A percentile compares a stretch with the other conserved stretches of the same genome.
Evolutionary conservation across 352 stramenopile genomes (phyloP).

Genomic region (Phytophthora pinifolia): DNA sequence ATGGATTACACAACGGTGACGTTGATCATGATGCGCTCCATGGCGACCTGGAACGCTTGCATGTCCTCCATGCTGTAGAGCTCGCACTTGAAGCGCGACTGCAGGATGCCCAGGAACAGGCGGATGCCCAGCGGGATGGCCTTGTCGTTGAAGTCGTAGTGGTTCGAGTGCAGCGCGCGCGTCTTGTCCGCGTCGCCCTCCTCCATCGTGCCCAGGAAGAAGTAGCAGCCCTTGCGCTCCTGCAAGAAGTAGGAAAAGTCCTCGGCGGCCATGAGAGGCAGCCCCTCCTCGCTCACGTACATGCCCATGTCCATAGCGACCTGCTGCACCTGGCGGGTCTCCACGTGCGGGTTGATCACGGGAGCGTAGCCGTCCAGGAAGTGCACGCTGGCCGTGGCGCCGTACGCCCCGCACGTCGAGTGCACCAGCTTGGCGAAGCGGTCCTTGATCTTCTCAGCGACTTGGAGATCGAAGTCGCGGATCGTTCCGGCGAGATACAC

Average conservation of each 20-base stretch:
- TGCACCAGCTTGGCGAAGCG: slow-evolving; percentile 85
- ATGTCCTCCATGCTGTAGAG: slow-evolving; percentile 71
- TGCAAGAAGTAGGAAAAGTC: slow-evolving; percentile 93
- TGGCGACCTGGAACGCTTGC: slow-evolving; percentile 75
- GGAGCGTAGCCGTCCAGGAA: slow-evolving; percentile 77
- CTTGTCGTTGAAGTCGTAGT: slow-evolving; percentile 88
- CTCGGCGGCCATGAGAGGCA: slow-evolving; percentile 93
- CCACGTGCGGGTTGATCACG: slow-evolving; percentile 77
- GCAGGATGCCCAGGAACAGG: slow-evolving; percentile 72
- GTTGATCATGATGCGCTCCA: slow-evolving; percentile 66
- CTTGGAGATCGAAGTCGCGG: slow-evolving; percentile 89
- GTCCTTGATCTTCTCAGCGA: slow-evolving; percentile 79
- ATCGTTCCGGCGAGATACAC: slow-evolving; percentile 91
- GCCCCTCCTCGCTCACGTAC: slow-evolving; percentile 75
- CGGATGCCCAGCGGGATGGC: slow-evolving; percentile 79
- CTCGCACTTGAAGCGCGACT: slow-evolving; percentile 64
- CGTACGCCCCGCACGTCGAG: slow-evolving; percentile 82
- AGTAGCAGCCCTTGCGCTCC: slow-evolving; percentile 83
- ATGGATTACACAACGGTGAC: slow-evolving; percentile 36
- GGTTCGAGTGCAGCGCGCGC: slow-evolving; percentile 73
- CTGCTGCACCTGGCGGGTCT: slow-evolving; percentile 79
- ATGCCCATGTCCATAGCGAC: slow-evolving; percentile 69
- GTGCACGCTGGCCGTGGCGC: slow-evolving; percentile 61
- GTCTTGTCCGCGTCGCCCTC: slow-evolving; percentile 50
- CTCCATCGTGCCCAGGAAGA: slow-evolving; percentile 84